A percentile compares a stretch with the other conserved stretches of the same genome.
Conservation (phyloP, 208 protist genomes). For the Vickermania spadyakhi region DNA sequence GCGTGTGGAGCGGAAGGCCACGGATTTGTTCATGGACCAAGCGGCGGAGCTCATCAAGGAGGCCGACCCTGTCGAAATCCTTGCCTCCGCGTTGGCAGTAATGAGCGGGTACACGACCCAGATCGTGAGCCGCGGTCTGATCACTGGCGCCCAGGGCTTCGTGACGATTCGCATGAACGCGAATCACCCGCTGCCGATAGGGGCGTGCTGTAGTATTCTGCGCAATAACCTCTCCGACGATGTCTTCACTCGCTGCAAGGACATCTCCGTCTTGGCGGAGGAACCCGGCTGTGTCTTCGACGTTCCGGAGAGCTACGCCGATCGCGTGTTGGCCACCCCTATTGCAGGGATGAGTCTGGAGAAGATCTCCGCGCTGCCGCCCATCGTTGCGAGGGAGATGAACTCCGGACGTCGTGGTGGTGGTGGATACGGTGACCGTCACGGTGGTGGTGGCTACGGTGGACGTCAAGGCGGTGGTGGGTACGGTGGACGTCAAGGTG, state of each 20-base stretch:
- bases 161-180: constrained; percentile 65
- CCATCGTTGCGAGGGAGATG: constrained; percentile 78
- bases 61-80: constrained; percentile 76
- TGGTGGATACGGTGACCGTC: constrained; percentile 27
- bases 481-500: constrained; percentile 10
- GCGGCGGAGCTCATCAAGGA: constrained; percentile 82
- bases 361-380: constrained; percentile 67
- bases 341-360: constrained; percentile 63
- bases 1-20: constrained; percentile 74
- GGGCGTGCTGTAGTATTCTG: constrained; percentile 82
- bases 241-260: constrained; percentile 64
- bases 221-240: constrained; percentile 79
- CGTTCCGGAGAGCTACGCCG: constrained; percentile 59
- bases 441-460: constrained; percentile 9
- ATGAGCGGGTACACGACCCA: constrained; percentile 90
- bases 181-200: constrained; percentile 59
- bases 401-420: constrained; percentile 27
- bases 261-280: constrained; percentile 85
- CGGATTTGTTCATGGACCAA: constrained; percentile 82
- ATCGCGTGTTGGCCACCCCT: constrained; percentile 37
- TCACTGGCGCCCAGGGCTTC: constrained; percentile 70
- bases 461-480: constrained; percentile 11
- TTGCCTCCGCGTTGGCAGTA: constrained; percentile 84
- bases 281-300: constrained; percentile 83
- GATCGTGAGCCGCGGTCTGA: constrained; percentile 69